These are phyloP conservation scores for Scheffersomyces stipitis DNA, from an alignment of 805 yeast species.

Conservation along the genomic window DNA sequence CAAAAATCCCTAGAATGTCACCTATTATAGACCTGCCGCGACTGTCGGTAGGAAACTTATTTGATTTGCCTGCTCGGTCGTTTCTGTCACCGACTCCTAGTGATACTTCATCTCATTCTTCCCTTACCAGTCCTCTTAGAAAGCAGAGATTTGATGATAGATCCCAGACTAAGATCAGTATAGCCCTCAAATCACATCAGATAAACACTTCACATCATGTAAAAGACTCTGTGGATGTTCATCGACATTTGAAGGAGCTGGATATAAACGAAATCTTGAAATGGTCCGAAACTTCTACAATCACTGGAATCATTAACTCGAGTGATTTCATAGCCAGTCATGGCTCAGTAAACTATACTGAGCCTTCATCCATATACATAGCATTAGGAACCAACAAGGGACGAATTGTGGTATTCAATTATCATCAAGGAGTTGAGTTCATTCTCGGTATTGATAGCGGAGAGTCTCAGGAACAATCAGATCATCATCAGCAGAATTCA, in stretches of 20 bases:
- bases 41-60: conserved; percentile 3
- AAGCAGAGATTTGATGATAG: conserved; percentile 38
- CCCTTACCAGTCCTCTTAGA: conserved; percentile 6
- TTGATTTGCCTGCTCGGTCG: conserved; percentile 10
- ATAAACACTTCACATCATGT: neutral
- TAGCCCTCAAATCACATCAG: conserved; percentile 15
- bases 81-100: conserved; percentile 7
- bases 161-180: conserved; percentile 29
- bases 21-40: too few relatives aligned
- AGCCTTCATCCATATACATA: conserved; percentile 36
- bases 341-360: conserved; percentile 23
- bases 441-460: conserved; percentile 31
- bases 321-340: conserved; percentile 19
- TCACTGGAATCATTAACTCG: conserved; percentile 20
- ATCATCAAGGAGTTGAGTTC: conserved; percentile 55
- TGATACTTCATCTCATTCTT: neutral
- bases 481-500: neutral
- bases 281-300: conserved; percentile 25
- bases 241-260: neutral
- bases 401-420: conserved; percentile 62
- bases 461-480: conserved; percentile 3
- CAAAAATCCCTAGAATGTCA: too few relatives aligned
- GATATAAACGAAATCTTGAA: conserved; percentile 10
- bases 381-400: conserved; percentile 76
- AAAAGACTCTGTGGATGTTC: conserved; percentile 3